Conservation (phyloP, 1,139 yeast genomes). For the Nakaseomyces sp. region DNA sequence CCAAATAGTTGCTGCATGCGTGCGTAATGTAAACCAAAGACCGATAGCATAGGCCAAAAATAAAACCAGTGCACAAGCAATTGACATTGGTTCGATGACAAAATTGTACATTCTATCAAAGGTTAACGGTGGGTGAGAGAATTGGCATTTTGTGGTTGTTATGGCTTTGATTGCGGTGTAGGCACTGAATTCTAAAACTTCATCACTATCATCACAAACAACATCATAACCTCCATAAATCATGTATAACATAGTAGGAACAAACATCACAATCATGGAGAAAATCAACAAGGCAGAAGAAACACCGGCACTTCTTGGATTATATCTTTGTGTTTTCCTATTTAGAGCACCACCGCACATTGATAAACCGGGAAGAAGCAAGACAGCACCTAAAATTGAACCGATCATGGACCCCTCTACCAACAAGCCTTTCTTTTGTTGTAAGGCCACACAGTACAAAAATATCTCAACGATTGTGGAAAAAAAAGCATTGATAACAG, state of each 20-base stretch:
- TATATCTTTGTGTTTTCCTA: constrained; percentile 87
- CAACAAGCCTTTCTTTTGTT: constrained; percentile 74
- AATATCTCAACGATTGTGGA: constrained; percentile 92
- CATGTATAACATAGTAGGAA: constrained; percentile 86
- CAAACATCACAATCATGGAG: constrained; percentile 86
- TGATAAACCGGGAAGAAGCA: constrained; percentile 83
- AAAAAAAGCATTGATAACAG: constrained; percentile 94
- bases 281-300: constrained; percentile 90
- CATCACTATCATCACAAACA: constrained; percentile 40
- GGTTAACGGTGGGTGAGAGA: constrained; percentile 66
- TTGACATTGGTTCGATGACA: constrained; percentile 71
- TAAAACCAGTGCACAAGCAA: constrained; percentile 69
- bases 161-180: constrained; percentile 18
- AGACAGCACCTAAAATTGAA: constrained; percentile 83
- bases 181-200: constrained; percentile 31
- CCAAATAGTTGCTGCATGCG: constrained; percentile 97
- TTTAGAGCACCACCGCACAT: constrained; percentile 96
- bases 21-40: constrained; percentile 80
- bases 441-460: constrained; percentile 82
- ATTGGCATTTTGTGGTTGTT: constrained; percentile 52
- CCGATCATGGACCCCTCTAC: constrained; percentile 99
- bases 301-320: constrained; percentile 95
- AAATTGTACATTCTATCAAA: constrained; percentile 52
- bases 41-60: constrained; percentile 88
- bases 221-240: constrained; percentile 85